Evolutionary conservation across 2,329 filamentous ascomycete species (phyloP), one percentile per base, ranked within the genome.

Genomic region (Dactylonectria estremocensis): DNA sequence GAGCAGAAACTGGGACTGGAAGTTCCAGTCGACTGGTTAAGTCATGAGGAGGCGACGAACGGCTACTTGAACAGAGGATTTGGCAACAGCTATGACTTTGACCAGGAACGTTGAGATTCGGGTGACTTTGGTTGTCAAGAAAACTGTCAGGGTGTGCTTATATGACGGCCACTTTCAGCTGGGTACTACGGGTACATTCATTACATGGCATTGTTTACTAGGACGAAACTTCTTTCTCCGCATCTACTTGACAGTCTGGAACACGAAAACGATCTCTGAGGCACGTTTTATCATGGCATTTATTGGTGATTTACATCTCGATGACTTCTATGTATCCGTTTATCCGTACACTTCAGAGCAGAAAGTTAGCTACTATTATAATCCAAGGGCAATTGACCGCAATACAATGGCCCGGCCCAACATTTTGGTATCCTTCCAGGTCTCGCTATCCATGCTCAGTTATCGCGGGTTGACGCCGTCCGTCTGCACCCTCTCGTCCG

Each of bases 11-110:
- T 76, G 64, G 81, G 79, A 1, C 70, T 91, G 16, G 81, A 89
- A 33, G 78, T 89, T 10, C 86, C 85, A 1, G 85, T 86, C 0
- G 80, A 85, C 33, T 91, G 85, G 81, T 76, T 86, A 3, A 67
- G 75, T 1, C 80, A 79, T 33, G 78, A 84, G 37, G 78, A 84
- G 49, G 81, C 84, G 2, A 62, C 83, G 61, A 76, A 78, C 46
- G 78, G 79, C 0, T 91, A 91, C 74, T 69, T 91, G 69, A 83
- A 88, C 53, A 77, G 88, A 61, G 86, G 83, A 1, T 91, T 88
- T 74, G 89, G 89, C 0, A 91, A 91, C 74, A 87, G 85, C 20
- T 91, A 91, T 79, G 85, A 91, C 74, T 91, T 91, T 72, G 79
- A 86, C 62, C 89, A 91, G 77, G 76, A 76, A 48, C 70, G 49